A percentile compares a stretch with the other conserved stretches of the same genome.
Conservation (phyloP, 345 rosid species). For the Dimocarpus longan region DNA sequence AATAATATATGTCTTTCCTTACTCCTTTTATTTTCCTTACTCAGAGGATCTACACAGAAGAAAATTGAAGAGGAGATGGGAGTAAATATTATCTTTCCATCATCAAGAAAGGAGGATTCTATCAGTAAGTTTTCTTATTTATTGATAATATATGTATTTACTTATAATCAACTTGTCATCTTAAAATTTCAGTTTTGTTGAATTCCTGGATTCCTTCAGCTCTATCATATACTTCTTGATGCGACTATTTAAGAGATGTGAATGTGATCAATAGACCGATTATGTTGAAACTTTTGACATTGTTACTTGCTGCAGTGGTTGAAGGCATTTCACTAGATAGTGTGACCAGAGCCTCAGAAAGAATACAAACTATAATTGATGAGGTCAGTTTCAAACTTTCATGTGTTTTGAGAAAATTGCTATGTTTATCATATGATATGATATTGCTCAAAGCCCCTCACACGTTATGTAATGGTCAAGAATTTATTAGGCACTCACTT, state of each 20-base stretch:
- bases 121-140: constrained; percentile 51
- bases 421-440: neutral
- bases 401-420: constrained; percentile 4
- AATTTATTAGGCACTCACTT: neutral
- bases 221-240: neutral
- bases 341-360: constrained; percentile 68
- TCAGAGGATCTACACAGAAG: constrained; percentile 67
- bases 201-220: neutral
- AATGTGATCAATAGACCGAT: neutral
- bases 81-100: constrained; percentile 69
- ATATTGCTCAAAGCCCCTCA: constrained; percentile 1
- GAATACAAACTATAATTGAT: constrained; percentile 53
- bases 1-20: constrained; percentile 24
- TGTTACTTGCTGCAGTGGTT: constrained; percentile 52
- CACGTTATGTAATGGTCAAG: constrained; percentile 1
- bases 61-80: constrained; percentile 77
- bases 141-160: neutral
- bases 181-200: neutral
- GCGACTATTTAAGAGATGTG: neutral
- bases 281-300: constrained; percentile 13
- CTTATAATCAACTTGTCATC: neutral
- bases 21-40: constrained; percentile 19
- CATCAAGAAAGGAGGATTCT: constrained; percentile 64
- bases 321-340: constrained; percentile 71
- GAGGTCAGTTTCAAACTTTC: constrained; percentile 50